phyloP scores from a whole-genome alignment of 805 yeast genomes.

The Pachysolen tannophilus region DNA sequence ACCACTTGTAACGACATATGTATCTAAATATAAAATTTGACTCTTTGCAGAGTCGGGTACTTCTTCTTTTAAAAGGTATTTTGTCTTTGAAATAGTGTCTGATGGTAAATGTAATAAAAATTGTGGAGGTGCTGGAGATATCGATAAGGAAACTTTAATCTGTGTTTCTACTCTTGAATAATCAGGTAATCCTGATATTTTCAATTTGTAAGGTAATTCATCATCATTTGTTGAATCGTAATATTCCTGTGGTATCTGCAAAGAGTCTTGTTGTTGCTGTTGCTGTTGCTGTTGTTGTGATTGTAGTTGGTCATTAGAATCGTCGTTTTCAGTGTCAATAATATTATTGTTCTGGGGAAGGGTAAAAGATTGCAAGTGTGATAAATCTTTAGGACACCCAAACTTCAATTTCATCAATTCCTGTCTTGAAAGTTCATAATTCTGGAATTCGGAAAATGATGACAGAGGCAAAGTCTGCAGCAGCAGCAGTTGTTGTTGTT shows the following conservation, averaged over 20 bases:
- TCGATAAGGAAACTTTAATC: constrained; percentile 61
- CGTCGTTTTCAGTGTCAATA: neutral
- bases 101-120: constrained; percentile 72
- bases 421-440: constrained; percentile 37
- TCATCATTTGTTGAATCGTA: constrained; percentile 14
- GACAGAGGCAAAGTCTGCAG: no score
- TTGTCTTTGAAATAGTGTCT: constrained; percentile 82
- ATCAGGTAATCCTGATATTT: constrained; percentile 59
- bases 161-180: constrained; percentile 94
- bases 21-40: constrained; percentile 61
- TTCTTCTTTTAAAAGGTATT: constrained; percentile 55
- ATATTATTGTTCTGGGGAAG: constrained; percentile 18
- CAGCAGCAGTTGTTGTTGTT: no score
- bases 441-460: constrained; percentile 22
- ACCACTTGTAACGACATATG: constrained; percentile 62
- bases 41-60: constrained; percentile 41
- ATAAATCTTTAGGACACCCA: constrained; percentile 30
- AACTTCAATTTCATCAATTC: constrained; percentile 46
- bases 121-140: constrained; percentile 75
- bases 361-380: constrained; percentile 17
- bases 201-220: constrained; percentile 39
- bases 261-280: neutral
- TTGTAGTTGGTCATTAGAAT: no score
- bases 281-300: neutral
- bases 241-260: constrained; percentile 21